Percentiles rank a stretch among this genome's conserved stretches.
These are phyloP conservation scores for Solanum ahanhuiri DNA, from an alignment of 257 asterid species.

Conservation along the genomic window DNA sequence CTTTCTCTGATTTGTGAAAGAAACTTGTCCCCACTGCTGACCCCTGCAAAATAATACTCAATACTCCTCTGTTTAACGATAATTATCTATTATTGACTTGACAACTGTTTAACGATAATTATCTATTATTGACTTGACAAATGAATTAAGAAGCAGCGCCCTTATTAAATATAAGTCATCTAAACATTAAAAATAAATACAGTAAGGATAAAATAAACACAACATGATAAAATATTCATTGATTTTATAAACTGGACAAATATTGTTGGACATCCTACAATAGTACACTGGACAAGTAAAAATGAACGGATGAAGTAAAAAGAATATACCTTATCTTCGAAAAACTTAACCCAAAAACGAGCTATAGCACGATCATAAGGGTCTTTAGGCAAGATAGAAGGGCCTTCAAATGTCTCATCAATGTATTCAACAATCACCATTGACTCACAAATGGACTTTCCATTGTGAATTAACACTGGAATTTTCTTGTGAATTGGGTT, in stretches of 20 bases:
- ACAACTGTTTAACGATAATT: accelerated
- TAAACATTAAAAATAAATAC: too few relatives aligned
- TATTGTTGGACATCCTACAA: accelerated
- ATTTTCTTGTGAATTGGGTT: neutral
- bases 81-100: too few relatives aligned
- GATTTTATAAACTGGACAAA: too few relatives aligned
- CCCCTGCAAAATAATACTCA: neutral
- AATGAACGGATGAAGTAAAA: accelerated
- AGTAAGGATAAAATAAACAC: neutral
- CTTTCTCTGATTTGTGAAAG: neutral
- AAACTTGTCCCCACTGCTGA: neutral
- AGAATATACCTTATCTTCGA: neutral
- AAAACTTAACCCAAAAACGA: neutral
- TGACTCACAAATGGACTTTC: neutral
- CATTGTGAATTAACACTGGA: neutral
- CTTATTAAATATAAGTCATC: neutral
- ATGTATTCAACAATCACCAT: neutral
- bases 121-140: too few relatives aligned
- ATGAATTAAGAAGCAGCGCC: accelerated
- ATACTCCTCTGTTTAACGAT: too few relatives aligned
- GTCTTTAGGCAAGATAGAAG: neutral
- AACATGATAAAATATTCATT: too few relatives aligned
- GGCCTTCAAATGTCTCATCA: neutral
- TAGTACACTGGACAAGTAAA: neutral
- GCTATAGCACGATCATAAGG: neutral